Evolutionary conservation across 192 early-diverging fungal genomes (phyloP).

Genomic region (Mortierella alpina): DNA sequence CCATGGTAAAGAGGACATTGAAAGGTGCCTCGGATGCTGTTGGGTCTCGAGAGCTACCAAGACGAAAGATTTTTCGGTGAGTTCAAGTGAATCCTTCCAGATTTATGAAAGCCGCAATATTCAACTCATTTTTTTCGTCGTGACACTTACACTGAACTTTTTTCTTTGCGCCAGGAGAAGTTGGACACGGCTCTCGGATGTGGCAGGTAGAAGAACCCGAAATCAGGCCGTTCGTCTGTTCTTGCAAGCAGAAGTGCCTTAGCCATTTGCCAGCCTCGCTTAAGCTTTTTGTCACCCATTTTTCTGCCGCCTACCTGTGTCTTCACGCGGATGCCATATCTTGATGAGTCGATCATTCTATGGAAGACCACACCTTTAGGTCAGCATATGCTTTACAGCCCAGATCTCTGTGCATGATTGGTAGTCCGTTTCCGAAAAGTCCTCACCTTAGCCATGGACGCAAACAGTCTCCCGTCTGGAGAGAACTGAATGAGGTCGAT

Average conservation of each 20-base stretch:
- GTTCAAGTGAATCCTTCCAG: not conserved
- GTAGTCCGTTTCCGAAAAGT: too few species aligned
- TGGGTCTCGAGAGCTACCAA: too few species aligned
- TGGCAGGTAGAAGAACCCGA: slow-evolving; percentile 68
- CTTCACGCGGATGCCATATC: slow-evolving; percentile 65
- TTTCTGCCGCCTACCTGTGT: not conserved
- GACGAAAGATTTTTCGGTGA: not conserved
- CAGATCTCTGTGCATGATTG: not conserved
- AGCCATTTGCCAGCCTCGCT: too few species aligned
- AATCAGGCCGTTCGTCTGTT: slow-evolving; percentile 51
- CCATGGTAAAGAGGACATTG: slow-evolving; percentile 73
- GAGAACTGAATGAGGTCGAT: slow-evolving; percentile 67
- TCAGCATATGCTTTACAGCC: too few species aligned
- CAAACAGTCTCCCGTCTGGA: slow-evolving; percentile 69
- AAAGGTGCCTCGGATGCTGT: slow-evolving; percentile 19
- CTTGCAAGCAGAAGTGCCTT: too few species aligned
- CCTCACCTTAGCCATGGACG: slow-evolving; percentile 69
- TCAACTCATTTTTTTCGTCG: too few species aligned
- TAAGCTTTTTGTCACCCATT: too few species aligned
- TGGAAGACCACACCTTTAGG: too few species aligned
- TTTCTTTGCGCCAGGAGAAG: slow-evolving; percentile 73
- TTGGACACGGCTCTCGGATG: slow-evolving; percentile 71
- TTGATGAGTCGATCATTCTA: slow-evolving; percentile 75
- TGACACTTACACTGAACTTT: slow-evolving; percentile 40
- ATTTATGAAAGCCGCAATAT: not conserved